A percentile compares a stretch with the other conserved stretches of the same genome.
Conservation (phyloP, 1,284 basidiomycete genomes). For the Acaromyces ingoldii region DNA sequence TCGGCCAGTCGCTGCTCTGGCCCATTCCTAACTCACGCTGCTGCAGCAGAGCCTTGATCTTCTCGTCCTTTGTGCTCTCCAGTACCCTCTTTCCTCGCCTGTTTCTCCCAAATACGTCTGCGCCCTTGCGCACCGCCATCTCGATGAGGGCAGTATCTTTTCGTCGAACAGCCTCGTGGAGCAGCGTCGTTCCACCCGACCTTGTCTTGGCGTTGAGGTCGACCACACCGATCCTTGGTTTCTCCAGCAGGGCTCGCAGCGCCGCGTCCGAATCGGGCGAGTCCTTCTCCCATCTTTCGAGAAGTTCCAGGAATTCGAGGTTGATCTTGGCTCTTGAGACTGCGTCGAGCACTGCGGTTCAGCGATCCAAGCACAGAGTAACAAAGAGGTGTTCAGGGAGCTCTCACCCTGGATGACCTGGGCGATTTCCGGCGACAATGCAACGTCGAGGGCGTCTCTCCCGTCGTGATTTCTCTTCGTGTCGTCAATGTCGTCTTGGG, state of each 20-base stretch:
- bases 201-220: conserved; percentile 36
- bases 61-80: conserved; percentile 67
- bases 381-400: background rate
- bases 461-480: conserved; percentile 68
- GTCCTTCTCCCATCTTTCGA: conserved; percentile 54
- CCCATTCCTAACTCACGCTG: conserved; percentile 60
- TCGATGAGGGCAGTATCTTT: conserved; percentile 79
- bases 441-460: conserved; percentile 69
- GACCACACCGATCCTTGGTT: conserved; percentile 28
- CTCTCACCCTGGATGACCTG: conserved; percentile 69
- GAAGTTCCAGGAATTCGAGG: conserved; percentile 67
- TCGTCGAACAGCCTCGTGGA: conserved; percentile 80
- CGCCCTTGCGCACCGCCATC: conserved; percentile 74
- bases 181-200: conserved; percentile 63
- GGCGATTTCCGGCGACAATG: conserved; percentile 60
- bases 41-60: conserved; percentile 73
- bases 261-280: conserved; percentile 64
- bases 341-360: conserved; percentile 46
- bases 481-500: conserved; percentile 71
- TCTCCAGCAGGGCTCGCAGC: conserved; percentile 26
- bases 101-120: conserved; percentile 84
- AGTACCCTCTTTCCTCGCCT: conserved; percentile 69
- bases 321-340: conserved; percentile 77
- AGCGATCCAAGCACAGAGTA: background rate
- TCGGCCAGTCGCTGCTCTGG: background rate